A percentile compares a stretch with the other conserved stretches of the same genome.
Conservation (phyloP, 163 green algal genomes). For the Trebouxia gelatinosa region DNA sequence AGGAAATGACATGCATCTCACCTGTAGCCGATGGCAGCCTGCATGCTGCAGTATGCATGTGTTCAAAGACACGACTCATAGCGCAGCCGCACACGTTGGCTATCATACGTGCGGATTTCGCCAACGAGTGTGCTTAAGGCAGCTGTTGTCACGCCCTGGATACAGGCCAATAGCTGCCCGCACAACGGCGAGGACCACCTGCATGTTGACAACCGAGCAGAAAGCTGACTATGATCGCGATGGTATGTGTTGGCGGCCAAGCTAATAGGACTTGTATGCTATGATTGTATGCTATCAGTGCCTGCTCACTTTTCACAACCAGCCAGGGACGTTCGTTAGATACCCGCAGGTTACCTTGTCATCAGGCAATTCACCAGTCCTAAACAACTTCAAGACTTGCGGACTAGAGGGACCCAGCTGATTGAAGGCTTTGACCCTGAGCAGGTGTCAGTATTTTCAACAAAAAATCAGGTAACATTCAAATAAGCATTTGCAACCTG, state of each 20-base stretch:
- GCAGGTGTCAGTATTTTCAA: slow-evolving; percentile 79
- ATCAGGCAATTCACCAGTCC: slow-evolving; percentile 57
- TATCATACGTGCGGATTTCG: too few species aligned
- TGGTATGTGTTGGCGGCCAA: not conserved
- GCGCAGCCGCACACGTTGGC: too few species aligned
- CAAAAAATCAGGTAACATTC: slow-evolving; percentile 66
- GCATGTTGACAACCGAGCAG: slow-evolving; percentile 5
- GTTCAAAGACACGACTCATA: too few species aligned
- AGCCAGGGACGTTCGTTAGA: not conserved
- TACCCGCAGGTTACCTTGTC: slow-evolving; percentile 65
- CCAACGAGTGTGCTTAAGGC: too few species aligned
- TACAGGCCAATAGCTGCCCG: too few species aligned
- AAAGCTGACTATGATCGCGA: slow-evolving; percentile 1
- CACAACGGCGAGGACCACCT: too few species aligned
- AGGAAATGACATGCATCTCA: too few species aligned
- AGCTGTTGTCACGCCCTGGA: too few species aligned
- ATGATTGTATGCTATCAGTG: not conserved
- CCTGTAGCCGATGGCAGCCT: too few species aligned
- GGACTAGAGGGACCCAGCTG: slow-evolving; percentile 56
- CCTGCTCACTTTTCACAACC: not conserved
- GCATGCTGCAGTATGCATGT: too few species aligned
- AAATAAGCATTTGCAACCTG: not conserved
- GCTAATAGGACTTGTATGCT: not conserved
- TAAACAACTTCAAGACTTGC: slow-evolving; percentile 62
- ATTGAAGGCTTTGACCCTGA: slow-evolving; percentile 67